Evolutionary conservation across 768 basidiomycete species (phyloP).

Genomic region (Boletus subparvulus): DNA sequence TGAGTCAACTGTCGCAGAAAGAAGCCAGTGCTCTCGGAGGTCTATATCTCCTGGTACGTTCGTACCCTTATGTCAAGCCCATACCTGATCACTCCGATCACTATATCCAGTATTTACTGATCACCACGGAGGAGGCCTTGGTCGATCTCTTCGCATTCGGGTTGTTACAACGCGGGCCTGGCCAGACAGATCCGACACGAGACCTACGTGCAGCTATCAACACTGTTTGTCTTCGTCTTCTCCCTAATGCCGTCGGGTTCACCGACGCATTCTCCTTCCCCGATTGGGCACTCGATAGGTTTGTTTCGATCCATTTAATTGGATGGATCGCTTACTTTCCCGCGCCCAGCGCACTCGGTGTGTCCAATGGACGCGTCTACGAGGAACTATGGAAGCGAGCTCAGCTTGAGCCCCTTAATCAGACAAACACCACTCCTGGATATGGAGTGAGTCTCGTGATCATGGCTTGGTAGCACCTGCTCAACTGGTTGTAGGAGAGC

Average conservation of each 20-base stretch:
- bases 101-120: conserved; percentile 56
- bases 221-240: conserved; percentile 46
- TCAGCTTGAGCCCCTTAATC: conserved; percentile 60
- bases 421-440: conserved; percentile 47
- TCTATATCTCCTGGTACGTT: conserved; percentile 31
- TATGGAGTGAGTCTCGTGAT: conserved; percentile 44
- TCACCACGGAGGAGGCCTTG: conserved; percentile 52
- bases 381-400: conserved; percentile 62
- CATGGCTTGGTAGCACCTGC: neutral
- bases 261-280: conserved; percentile 73
- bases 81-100: neutral
- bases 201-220: conserved; percentile 52
- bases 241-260: conserved; percentile 66
- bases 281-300: conserved; percentile 76
- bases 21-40: conserved; percentile 22
- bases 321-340: neutral
- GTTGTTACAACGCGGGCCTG: conserved; percentile 32
- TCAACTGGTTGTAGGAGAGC: conserved; percentile 15
- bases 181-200: conserved; percentile 43
- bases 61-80: neutral
- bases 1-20: conserved; percentile 21
- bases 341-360: conserved; percentile 54
- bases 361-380: conserved; percentile 63
- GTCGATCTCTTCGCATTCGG: conserved; percentile 60
- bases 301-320: neutral